Evolutionary conservation across 1,284 basidiomycete genomes (phyloP), one percentile per base, ranked within the genome.

Genomic region (Malassezia vespertilionis): DNA sequence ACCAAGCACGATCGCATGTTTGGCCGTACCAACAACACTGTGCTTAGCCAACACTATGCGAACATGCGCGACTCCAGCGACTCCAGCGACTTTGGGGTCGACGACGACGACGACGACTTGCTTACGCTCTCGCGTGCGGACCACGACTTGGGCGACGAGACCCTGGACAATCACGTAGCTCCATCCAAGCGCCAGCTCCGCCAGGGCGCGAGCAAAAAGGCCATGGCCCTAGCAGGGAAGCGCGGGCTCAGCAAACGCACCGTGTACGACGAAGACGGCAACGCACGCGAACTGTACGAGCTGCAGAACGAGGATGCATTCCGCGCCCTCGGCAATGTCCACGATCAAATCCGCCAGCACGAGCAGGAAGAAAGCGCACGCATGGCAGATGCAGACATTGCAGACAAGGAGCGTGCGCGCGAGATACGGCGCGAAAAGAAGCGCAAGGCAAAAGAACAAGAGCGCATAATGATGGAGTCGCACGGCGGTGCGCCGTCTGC

Each of bases 1-100:
- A 96, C 93, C 4, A 96, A 93, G 74, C 95, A 96, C 71, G 93
- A 97, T 72, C 81, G 88, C 42, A 95, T 97, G 87, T 97, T 97
- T 67, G 84, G 86, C 65, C 81, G 91, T 49, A 90, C 86, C 72
- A 96, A 96, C 71, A 90, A 95, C 72, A 84, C 82, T 57, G 83
- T 96, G 42, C 78, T 96, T 15, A 89, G 88, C 0, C 80, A 83
- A 54, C 90, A 95, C 71, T 96, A 95, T 74, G 78, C 76, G 47
- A 88, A 87, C 63, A 81, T 97, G 40, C 76, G 96, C 44, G 83
- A 86, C 49, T 39, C 17, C 17, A 42, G 45, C 22, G 43, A 39
- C 12, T 10, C 30, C 14, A 36, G 32, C 26, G 55, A 54, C 23
- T 57, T 39, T 12, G 34, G 37, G 14, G 33, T 15, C 32, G 24